Conservation (phyloP, 768 basidiomycete species). For the Pleurotus pulmonarius region DNA sequence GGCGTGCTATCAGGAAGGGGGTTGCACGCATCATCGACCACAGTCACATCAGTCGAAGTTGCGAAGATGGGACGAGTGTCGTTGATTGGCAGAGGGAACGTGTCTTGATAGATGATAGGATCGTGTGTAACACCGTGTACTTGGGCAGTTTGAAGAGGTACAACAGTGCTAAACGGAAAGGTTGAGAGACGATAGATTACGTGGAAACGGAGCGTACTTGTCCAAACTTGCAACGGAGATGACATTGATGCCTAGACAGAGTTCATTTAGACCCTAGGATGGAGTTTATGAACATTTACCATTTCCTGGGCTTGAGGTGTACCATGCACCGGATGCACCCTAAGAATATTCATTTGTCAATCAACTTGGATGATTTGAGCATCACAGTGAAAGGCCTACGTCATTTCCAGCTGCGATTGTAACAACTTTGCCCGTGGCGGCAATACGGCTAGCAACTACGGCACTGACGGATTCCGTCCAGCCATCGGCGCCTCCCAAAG, state of each 20-base stretch:
- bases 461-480: conserved; percentile 57
- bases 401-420: conserved; percentile 61
- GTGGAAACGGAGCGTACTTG: conserved; percentile 29
- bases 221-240: conserved; percentile 55
- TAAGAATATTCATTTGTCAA: conserved; percentile 9
- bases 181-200: not conserved
- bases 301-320: conserved; percentile 47
- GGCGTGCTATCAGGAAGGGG: conserved; percentile 49
- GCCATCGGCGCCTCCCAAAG: conserved; percentile 58
- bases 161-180: conserved; percentile 35
- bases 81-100: conserved; percentile 41
- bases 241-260: conserved; percentile 32
- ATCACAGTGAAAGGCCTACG: conserved; percentile 16
- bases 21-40: conserved; percentile 56
- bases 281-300: conserved; percentile 19
- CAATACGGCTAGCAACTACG: conserved; percentile 58
- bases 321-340: conserved; percentile 62
- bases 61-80: conserved; percentile 53
- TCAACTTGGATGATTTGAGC: not conserved
- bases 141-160: conserved; percentile 54
- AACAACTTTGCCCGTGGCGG: conserved; percentile 53
- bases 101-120: conserved; percentile 52
- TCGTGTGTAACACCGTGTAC: conserved; percentile 43
- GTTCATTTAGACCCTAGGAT: not conserved
- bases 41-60: conserved; percentile 51